Evolutionary conservation across 495 filamentous ascomycete genomes (phyloP).

Genomic region (Xylaria sp.): DNA sequence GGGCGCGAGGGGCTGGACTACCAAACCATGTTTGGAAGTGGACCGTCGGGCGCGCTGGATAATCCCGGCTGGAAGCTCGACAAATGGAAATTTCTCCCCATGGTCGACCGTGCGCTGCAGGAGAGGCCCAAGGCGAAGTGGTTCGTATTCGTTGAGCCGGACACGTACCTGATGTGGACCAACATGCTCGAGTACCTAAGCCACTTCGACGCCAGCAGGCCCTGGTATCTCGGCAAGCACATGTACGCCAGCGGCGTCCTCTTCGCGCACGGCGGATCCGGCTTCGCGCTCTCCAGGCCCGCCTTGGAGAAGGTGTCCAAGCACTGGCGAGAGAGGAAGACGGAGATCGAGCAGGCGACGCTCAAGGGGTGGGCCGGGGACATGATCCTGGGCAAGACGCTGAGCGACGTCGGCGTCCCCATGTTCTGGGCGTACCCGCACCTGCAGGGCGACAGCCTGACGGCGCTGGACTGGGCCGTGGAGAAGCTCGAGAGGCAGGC

Average conservation of each 20-base stretch:
- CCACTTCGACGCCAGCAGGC: slow-evolving; percentile 47
- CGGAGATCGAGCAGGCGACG: slow-evolving; percentile 33
- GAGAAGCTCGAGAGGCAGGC: slow-evolving; percentile 46
- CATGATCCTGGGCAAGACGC: slow-evolving; percentile 52
- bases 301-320: slow-evolving; percentile 48
- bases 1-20: slow-evolving; percentile 26
- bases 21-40: slow-evolving; percentile 22
- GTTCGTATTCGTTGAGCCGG: slow-evolving; percentile 27
- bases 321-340: slow-evolving; percentile 26
- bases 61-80: slow-evolving; percentile 31
- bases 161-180: slow-evolving; percentile 26
- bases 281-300: slow-evolving; percentile 55
- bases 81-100: slow-evolving; percentile 29
- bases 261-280: slow-evolving; percentile 60
- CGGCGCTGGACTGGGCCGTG: slow-evolving; percentile 47
- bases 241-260: slow-evolving; percentile 36
- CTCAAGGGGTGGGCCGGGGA: slow-evolving; percentile 56
- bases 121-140: slow-evolving; percentile 25
- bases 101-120: slow-evolving; percentile 22
- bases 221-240: slow-evolving; percentile 55
- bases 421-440: slow-evolving; percentile 55
- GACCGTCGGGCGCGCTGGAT: slow-evolving; percentile 18
- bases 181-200: slow-evolving; percentile 28
- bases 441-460: slow-evolving; percentile 42
- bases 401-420: slow-evolving; percentile 45